A percentile compares a stretch with the other conserved stretches of the same genome.
phyloP scores from a whole-genome alignment of 225 moss, liverwort and hornwort genomes.

The Rhytidiadelphus loreus region DNA sequence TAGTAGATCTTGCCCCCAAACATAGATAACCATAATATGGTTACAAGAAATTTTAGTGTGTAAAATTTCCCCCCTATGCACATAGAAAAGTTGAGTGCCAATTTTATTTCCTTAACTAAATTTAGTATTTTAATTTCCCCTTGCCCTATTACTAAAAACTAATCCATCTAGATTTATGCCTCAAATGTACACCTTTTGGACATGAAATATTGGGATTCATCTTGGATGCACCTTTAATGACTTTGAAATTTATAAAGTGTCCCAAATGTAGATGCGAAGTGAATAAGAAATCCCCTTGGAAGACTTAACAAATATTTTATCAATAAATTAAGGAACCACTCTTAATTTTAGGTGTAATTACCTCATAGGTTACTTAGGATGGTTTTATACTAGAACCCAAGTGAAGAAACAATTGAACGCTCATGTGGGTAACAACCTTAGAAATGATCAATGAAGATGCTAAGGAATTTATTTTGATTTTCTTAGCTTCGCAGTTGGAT shows the following conservation, averaged over 20 bases:
- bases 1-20: no score
- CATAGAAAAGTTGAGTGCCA: accelerated
- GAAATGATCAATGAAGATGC: not conserved
- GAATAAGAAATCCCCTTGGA: not conserved
- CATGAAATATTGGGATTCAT: not conserved
- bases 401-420: not conserved
- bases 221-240: not conserved
- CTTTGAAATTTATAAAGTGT: not conserved
- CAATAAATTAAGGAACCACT: no score
- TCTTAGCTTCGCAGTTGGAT: not conserved
- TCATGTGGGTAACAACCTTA: accelerated
- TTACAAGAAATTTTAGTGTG: not conserved
- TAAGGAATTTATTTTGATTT: not conserved
- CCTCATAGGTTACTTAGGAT: accelerated
- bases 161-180: not conserved
- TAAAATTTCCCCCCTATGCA: not conserved
- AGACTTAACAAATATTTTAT: not conserved
- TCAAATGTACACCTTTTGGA: not conserved
- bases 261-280: not conserved
- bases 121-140: no score
- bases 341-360: not conserved
- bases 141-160: no score
- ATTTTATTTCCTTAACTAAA: not conserved
- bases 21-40: not conserved
- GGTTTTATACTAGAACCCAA: not conserved